Evolutionary conservation across 2,329 filamentous ascomycete species (phyloP).

Genomic region (Apiospora sp.): DNA sequence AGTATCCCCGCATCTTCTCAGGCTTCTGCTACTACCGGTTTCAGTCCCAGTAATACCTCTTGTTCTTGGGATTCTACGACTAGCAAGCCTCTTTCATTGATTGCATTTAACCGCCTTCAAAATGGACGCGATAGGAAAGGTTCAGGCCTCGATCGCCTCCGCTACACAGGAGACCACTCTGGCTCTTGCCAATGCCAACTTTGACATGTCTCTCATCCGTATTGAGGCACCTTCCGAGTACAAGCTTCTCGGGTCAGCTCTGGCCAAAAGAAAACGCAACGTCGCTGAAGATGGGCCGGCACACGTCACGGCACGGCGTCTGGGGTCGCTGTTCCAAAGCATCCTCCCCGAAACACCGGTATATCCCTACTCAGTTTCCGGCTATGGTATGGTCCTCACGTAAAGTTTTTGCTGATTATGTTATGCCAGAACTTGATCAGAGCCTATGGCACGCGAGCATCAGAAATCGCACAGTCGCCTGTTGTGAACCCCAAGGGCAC

Average conservation of each 20-base stretch:
- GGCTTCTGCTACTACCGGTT: too few relatives aligned
- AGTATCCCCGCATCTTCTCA: background rate
- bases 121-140: conserved; percentile 28
- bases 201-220: conserved; percentile 29
- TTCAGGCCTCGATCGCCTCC: conserved; percentile 23
- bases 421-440: conserved; percentile 2
- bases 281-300: conserved; percentile 27
- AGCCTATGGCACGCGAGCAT: background rate
- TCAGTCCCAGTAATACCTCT: too few relatives aligned
- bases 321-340: conserved; percentile 27
- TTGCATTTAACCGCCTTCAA: too few relatives aligned
- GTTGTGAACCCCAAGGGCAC: conserved; percentile 4
- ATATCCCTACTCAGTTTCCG: background rate
- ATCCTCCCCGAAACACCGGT: background rate
- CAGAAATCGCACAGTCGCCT: background rate
- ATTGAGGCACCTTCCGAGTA: conserved; percentile 28
- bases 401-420: too few relatives aligned
- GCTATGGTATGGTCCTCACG: too few relatives aligned
- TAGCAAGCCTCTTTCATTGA: background rate
- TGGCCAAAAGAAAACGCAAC: background rate
- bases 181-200: conserved; percentile 29
- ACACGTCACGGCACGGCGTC: conserved; percentile 26
- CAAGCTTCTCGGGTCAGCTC: conserved; percentile 15
- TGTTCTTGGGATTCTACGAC: too few relatives aligned
- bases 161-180: conserved; percentile 29